Percentiles rank a stretch among this genome's conserved stretches.
These are phyloP conservation scores for Entonaema liquescens DNA, from an alignment of 495 filamentous ascomycete genomes.

Conservation along the genomic window DNA sequence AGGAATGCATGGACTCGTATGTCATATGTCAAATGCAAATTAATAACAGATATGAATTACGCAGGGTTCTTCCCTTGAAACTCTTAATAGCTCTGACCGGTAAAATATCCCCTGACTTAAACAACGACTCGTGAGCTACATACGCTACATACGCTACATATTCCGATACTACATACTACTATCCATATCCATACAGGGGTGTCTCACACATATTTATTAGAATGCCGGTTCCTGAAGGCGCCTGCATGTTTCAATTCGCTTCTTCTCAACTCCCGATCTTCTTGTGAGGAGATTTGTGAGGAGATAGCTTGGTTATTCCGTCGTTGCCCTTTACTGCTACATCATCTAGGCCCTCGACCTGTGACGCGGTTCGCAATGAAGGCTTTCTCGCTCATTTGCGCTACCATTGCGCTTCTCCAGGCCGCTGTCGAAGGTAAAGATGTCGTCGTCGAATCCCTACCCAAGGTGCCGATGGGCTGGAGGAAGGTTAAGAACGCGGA, in stretches of 20 bases:
- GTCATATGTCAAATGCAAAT: background rate
- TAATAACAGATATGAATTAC: background rate
- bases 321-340: background rate
- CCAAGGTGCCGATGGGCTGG: conserved; percentile 58
- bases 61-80: background rate
- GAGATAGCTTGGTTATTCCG: conserved; percentile 12
- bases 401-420: conserved; percentile 36
- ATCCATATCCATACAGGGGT: conserved; percentile 7
- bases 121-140: background rate
- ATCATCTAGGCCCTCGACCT: background rate
- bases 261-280: conserved; percentile 5
- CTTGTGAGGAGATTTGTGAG: background rate
- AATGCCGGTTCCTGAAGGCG: background rate
- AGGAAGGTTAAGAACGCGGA: conserved; percentile 48
- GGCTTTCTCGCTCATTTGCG: conserved; percentile 34
- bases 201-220: conserved; percentile 30
- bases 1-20: background rate
- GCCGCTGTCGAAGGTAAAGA: conserved; percentile 38
- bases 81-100: background rate
- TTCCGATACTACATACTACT: background rate
- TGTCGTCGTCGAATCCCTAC: conserved; percentile 58
- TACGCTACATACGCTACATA: background rate
- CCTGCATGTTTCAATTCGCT: background rate
- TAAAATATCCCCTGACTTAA: background rate
- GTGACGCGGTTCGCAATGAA: conserved; percentile 29